phyloP scores from a whole-genome alignment of 208 protist genomes.

The Crithidia sp. region DNA sequence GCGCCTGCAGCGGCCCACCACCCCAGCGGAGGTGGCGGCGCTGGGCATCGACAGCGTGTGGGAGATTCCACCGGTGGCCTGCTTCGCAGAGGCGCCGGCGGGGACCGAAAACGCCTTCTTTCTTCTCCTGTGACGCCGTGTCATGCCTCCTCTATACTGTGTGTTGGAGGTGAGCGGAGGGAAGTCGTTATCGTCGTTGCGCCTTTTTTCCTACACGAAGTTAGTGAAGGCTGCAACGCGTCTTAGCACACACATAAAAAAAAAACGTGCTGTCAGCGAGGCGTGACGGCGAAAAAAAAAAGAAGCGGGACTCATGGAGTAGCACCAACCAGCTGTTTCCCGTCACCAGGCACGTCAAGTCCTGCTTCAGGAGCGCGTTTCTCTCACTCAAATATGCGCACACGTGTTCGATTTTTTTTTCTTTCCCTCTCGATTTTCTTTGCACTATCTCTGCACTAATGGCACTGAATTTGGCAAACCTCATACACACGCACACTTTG shows the following conservation, averaged over 20 bases:
- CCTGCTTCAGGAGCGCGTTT: too few relatives aligned
- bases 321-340: too few relatives aligned
- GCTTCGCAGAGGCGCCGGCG: conserved; percentile 53
- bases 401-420: neutral
- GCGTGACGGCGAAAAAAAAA: neutral
- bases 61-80: conserved; percentile 60
- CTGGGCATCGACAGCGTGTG: conserved; percentile 49
- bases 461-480: too few relatives aligned
- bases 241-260: neutral
- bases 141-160: too few relatives aligned
- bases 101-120: conserved; percentile 43
- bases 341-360: too few relatives aligned
- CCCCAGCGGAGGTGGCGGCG: conserved; percentile 33
- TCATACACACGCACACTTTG: too few relatives aligned
- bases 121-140: conserved; percentile 31
- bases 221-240: too few relatives aligned
- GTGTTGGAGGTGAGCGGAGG: too few relatives aligned
- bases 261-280: neutral
- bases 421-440: conserved; percentile 4
- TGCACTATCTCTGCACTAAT: neutral
- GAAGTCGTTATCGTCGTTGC: too few relatives aligned
- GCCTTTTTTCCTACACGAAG: neutral
- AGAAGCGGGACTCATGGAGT: too few relatives aligned
- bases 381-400: too few relatives aligned
- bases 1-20: conserved; percentile 35